phyloP scores from a whole-genome alignment of 257 asterid species.

The Scutellaria minor region DNA sequence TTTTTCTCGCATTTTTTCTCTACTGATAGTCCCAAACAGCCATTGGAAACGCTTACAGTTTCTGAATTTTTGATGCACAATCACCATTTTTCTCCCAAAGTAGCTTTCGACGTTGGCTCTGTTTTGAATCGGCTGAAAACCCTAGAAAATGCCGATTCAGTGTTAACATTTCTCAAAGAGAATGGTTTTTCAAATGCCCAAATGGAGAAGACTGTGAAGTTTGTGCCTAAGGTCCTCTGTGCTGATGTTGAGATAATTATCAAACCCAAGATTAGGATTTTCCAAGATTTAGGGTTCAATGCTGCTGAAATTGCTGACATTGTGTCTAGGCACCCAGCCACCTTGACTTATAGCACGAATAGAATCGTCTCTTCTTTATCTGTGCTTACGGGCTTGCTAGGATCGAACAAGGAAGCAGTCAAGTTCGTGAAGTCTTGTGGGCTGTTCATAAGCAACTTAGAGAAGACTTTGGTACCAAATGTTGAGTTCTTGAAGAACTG shows the following conservation, averaged over 20 bases:
- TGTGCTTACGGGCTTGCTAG: conserved; percentile 34
- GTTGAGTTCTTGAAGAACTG: conserved; percentile 43
- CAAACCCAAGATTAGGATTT: conserved; percentile 44
- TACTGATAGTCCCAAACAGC: neutral
- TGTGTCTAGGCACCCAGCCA: conserved; percentile 30
- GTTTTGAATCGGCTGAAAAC: conserved; percentile 4
- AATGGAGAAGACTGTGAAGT: conserved; percentile 36
- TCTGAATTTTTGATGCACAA: conserved; percentile 20
- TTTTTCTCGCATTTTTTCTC: neutral
- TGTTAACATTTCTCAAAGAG: conserved; percentile 34
- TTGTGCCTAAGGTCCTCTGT: conserved; percentile 29
- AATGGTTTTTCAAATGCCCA: conserved; percentile 45
- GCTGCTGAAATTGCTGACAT: conserved; percentile 31
- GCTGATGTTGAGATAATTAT: conserved; percentile 35
- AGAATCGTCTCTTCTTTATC: conserved; percentile 35
- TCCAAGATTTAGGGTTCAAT: conserved; percentile 43
- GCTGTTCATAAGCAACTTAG: conserved; percentile 30
- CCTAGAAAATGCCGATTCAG: conserved; percentile 36
- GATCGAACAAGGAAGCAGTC: conserved; percentile 34
- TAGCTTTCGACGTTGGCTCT: conserved; percentile 24
- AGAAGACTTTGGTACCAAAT: conserved; percentile 42
- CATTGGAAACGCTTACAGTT: neutral
- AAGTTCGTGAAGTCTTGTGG: conserved; percentile 32
- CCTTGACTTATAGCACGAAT: conserved; percentile 29
- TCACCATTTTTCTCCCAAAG: conserved; percentile 32